A percentile compares a stretch with the other conserved stretches of the same genome.
phyloP scores from a whole-genome alignment of 78 protist genomes.

The Emiliania huxleyi region DNA sequence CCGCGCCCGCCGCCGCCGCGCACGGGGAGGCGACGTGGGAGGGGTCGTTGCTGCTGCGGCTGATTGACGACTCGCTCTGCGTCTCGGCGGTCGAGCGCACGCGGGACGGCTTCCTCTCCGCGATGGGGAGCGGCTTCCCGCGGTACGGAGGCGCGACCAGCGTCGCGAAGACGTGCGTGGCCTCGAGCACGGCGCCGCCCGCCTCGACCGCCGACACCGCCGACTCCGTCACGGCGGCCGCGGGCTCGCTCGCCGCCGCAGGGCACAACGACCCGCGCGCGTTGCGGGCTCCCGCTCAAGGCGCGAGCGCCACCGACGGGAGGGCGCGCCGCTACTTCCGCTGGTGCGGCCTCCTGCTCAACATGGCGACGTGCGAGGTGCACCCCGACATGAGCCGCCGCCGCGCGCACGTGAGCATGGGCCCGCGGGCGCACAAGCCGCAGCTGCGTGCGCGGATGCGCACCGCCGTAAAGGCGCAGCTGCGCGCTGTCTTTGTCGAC shows the following conservation, averaged over 20 bases:
- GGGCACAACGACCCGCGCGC: neutral
- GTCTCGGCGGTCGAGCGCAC: neutral
- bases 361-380: neutral
- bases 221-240: neutral
- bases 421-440: neutral
- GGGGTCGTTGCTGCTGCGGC: neutral
- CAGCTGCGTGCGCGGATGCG: neutral
- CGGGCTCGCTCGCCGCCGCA: neutral
- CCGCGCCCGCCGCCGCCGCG: neutral
- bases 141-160: neutral
- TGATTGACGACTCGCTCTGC: constrained; percentile 2
- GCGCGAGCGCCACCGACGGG: neutral
- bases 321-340: neutral
- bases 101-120: neutral
- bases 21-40: neutral
- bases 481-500: neutral
- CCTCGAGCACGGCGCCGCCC: neutral
- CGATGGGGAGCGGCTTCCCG: neutral
- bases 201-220: neutral
- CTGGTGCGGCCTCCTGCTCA: neutral
- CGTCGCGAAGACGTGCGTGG: neutral
- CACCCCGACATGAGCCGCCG: neutral
- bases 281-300: neutral
- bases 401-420: neutral
- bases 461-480: neutral